Percentiles rank a stretch among this genome's conserved stretches.
These are phyloP conservation scores for Podaxis pistillaris DNA, from an alignment of 768 basidiomycete species.

Conservation along the genomic window DNA sequence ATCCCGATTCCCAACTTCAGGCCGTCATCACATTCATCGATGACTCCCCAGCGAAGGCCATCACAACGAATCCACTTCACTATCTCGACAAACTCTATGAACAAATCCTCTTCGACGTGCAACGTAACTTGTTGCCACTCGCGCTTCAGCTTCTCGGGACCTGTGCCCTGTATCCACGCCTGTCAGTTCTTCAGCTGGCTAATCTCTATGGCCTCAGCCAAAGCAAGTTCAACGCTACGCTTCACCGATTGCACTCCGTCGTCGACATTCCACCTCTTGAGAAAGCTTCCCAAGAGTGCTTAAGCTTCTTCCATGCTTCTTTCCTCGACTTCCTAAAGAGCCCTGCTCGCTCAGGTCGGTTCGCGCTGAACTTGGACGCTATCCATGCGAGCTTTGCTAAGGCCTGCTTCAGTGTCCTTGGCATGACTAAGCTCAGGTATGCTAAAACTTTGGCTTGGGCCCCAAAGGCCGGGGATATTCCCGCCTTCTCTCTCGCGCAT, in stretches of 20 bases:
- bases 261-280: not conserved
- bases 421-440: not conserved
- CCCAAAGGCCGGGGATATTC: not conserved
- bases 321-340: conserved; percentile 4
- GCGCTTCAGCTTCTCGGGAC: conserved; percentile 1
- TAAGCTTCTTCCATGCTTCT: conserved; percentile 2
- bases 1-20: not conserved
- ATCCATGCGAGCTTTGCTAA: conserved; percentile 1
- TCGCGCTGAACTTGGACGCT: not conserved
- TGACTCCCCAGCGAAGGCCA: not conserved
- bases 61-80: conserved; percentile 1
- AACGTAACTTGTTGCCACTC: not conserved
- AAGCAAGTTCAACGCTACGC: not conserved
- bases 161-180: not conserved
- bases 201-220: not conserved
- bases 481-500: not conserved
- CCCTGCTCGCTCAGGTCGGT: not conserved
- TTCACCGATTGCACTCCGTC: conserved; percentile 2
- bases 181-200: not conserved
- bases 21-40: conserved; percentile 7
- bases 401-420: not conserved
- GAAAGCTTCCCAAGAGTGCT: not conserved
- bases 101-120: not conserved
- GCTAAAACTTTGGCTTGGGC: conserved; percentile 1
- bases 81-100: conserved; percentile 4